phyloP scores from a whole-genome alignment of 2,329 filamentous ascomycete genomes.

The Aspergillus arachidicola region DNA sequence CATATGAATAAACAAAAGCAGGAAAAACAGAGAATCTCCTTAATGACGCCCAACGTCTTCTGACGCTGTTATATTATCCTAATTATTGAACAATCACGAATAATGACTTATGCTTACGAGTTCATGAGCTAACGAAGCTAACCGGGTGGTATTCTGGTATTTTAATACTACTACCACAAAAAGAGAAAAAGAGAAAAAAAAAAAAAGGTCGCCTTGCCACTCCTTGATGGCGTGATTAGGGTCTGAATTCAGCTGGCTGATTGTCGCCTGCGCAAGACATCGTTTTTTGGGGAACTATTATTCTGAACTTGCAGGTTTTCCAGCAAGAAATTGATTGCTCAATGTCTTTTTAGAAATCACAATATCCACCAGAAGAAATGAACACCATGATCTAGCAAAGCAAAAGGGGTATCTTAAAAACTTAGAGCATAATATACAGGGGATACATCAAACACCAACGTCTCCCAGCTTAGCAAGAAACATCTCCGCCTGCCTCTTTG shows the following conservation, averaged over 20 bases:
- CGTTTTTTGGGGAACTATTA: not conserved
- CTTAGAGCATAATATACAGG: slow-evolving; percentile 8
- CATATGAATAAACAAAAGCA: slow-evolving; percentile 2
- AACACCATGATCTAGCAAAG: not conserved
- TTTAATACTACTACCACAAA: not conserved
- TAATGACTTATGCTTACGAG: slow-evolving; percentile 10
- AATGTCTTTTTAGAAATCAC: not conserved
- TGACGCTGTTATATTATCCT: slow-evolving; percentile 1
- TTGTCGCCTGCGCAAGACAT: not conserved
- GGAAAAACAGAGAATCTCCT: not conserved
- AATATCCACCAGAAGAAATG: not conserved
- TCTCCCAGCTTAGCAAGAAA: slow-evolving; percentile 65
- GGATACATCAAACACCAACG: slow-evolving; percentile 26
- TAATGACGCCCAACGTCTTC: not conserved
- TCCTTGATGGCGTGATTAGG: not conserved
- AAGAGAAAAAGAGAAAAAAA: not conserved
- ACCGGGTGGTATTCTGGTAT: not conserved
- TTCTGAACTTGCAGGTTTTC: not conserved
- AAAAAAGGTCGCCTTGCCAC: not conserved
- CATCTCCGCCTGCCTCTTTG: slow-evolving; percentile 69
- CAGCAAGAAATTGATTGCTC: not conserved
- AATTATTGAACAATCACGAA: slow-evolving; percentile 8
- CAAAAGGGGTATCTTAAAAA: slow-evolving; percentile 16
- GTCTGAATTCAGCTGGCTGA: not conserved
- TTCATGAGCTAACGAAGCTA: slow-evolving; percentile 5